Base-by-base conservation (phyloP, 805 yeast species). In the Starmera quercuum region DNA sequence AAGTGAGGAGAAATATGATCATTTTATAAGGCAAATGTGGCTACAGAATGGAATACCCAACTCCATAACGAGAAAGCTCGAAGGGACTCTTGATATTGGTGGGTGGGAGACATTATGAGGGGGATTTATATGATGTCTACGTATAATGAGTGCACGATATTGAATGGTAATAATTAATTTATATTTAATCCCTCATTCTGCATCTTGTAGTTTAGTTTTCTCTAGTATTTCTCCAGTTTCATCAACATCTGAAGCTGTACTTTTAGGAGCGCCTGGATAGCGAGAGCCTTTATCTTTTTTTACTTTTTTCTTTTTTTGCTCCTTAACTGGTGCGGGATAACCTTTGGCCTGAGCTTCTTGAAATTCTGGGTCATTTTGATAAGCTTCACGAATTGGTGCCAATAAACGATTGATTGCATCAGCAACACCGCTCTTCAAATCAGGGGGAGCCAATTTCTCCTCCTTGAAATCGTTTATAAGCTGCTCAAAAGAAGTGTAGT, bases 391-490 rank as follows among this genome's bases (percentile, higher is more conserved):
- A 37, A 92, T 76, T 37, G 98, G 97, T 4, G 74, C 88, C 49
- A 92, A 72, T 36, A 92, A 66, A 30, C 58, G 75, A 58, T 86
- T 83, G 51, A 92, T 82, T 22, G 82, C 82, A 48, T 80, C 95
- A 31, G 95, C 68, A 34, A 90, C 90, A 60, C 98, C 99, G 5
- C 79, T 61, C 61, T 92, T 92, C 59, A 92, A 78, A 60, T 92
- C 99, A 20, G 86, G 92, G 20, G 99, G 97, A 24, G 92, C 73
- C 49, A 92, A 71, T 54, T 75, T 75, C 56, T 82, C 83, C 20
- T 71, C 68, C 29, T 72, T 79, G 62, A 71, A 92, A 46, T 82
- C 95, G 24, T 63, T 62, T 55, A 81, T 80, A 51, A 92, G 65
- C 25, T 75, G 72, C 14, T 74, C 87, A 46, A 85, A 66, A 14